These are phyloP conservation scores for Westerdykella sp. DNA, from an alignment of 2,329 filamentous ascomycete species.

Conservation along the genomic window DNA sequence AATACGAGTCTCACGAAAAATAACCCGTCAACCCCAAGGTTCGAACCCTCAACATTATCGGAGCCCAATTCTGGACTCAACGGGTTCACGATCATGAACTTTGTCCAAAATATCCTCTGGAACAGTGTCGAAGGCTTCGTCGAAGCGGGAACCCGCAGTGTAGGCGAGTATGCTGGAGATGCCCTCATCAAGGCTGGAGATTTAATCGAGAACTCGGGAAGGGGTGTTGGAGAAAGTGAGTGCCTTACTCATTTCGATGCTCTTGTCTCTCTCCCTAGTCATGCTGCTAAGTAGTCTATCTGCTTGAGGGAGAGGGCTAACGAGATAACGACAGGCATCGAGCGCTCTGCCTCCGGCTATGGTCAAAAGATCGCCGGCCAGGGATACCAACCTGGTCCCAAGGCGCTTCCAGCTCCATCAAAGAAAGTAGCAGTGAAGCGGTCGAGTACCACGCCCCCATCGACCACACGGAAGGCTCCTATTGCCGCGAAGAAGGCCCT, in stretches of 20 bases:
- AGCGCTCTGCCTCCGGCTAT: slow-evolving; percentile 26
- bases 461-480: slow-evolving; percentile 15
- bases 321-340: slow-evolving; percentile 19
- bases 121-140: slow-evolving; percentile 35
- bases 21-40: no score
- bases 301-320: not conserved
- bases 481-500: slow-evolving; percentile 27
- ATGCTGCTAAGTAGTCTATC: not conserved
- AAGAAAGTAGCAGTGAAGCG: slow-evolving; percentile 27
- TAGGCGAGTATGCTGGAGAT: slow-evolving; percentile 34
- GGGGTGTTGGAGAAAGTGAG: slow-evolving; percentile 29
- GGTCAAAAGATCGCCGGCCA: slow-evolving; percentile 26
- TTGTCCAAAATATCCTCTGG: slow-evolving; percentile 35
- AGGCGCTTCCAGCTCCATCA: slow-evolving; percentile 26
- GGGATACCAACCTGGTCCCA: slow-evolving; percentile 20
- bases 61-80: not conserved
- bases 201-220: slow-evolving; percentile 29
- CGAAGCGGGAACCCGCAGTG: slow-evolving; percentile 31
- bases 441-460: slow-evolving; percentile 28
- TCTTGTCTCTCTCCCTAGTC: not conserved
- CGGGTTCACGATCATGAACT: slow-evolving; percentile 6
- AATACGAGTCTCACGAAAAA: no score
- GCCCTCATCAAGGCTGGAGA: slow-evolving; percentile 35
- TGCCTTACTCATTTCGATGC: not conserved
- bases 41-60: no score